Percentiles rank a stretch among this genome's conserved stretches.
Evolutionary conservation across 2,329 filamentous ascomycete species (phyloP).

Genomic region (Xylaria multiplex): DNA sequence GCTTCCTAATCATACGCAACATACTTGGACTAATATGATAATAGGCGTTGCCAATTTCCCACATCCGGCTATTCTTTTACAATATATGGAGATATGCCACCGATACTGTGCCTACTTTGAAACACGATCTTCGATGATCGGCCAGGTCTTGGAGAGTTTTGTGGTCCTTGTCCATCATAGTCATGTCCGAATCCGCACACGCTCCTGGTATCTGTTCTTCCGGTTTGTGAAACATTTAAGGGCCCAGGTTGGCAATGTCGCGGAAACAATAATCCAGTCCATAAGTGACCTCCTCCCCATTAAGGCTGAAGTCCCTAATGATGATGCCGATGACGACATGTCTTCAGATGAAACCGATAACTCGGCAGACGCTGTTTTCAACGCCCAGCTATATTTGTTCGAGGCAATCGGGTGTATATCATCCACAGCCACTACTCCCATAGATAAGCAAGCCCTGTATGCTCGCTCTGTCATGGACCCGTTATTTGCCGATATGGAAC

Average conservation of each 20-base stretch:
- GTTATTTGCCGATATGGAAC: constrained; percentile 88
- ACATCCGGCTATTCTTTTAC: constrained; percentile 90
- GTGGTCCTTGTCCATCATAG: constrained; percentile 89
- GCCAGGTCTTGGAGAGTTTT: constrained; percentile 89
- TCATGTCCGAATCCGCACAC: constrained; percentile 84
- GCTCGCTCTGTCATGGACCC: constrained; percentile 89
- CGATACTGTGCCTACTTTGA: constrained; percentile 95
- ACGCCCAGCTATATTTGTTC: constrained; percentile 90
- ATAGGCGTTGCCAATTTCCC: constrained; percentile 83
- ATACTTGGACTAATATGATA: constrained; percentile 40
- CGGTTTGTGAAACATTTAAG: constrained; percentile 90
- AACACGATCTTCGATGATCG: constrained; percentile 81
- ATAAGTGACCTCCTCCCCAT: constrained; percentile 89
- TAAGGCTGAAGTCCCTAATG: constrained; percentile 85
- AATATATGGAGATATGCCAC: constrained; percentile 99
- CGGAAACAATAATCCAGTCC: constrained; percentile 90
- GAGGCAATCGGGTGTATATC: constrained; percentile 94
- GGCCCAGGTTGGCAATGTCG: constrained; percentile 84
- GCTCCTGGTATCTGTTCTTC: constrained; percentile 97
- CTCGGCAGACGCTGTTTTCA: constrained; percentile 90
- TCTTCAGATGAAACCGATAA: constrained; percentile 93
- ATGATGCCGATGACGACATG: constrained; percentile 87
- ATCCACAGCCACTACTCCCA: constrained; percentile 78
- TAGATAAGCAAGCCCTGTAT: constrained; percentile 87
- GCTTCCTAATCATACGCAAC: constrained; percentile 24